Evolutionary conservation across 2,329 filamentous ascomycete species (phyloP).

Genomic region (Plectosphaerella sp.): DNA sequence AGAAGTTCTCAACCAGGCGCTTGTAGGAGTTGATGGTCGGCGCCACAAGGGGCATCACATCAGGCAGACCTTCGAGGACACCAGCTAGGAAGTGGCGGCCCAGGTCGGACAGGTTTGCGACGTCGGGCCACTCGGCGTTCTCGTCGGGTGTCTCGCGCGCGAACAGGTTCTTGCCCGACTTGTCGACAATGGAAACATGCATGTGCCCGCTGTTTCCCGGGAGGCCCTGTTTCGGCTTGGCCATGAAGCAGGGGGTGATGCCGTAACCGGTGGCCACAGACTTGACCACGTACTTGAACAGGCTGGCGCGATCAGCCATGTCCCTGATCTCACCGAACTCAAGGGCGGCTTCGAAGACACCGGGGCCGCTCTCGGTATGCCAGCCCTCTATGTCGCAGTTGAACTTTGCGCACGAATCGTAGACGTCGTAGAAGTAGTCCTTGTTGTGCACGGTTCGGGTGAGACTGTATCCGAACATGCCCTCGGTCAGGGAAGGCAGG

Average conservation of each 20-base stretch:
- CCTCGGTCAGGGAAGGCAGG: slow-evolving; percentile 80
- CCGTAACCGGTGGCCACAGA: slow-evolving; percentile 81
- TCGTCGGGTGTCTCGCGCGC: slow-evolving; percentile 63
- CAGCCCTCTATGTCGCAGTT: slow-evolving; percentile 83
- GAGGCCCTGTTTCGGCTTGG: slow-evolving; percentile 85
- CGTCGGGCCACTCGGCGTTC: slow-evolving; percentile 67
- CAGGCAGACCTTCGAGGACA: slow-evolving; percentile 79
- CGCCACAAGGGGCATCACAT: slow-evolving; percentile 92
- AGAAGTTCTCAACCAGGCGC: slow-evolving; percentile 96
- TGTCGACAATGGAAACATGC: slow-evolving; percentile 84
- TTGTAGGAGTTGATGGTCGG: slow-evolving; percentile 98
- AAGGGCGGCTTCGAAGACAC: slow-evolving; percentile 92
- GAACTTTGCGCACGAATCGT: slow-evolving; percentile 74
- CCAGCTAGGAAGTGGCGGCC: slow-evolving; percentile 93
- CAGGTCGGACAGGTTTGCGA: slow-evolving; percentile 77
- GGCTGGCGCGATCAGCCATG: slow-evolving; percentile 86
- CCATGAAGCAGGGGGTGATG: slow-evolving; percentile 98
- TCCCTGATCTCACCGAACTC: slow-evolving; percentile 82
- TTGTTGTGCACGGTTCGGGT: slow-evolving; percentile 85
- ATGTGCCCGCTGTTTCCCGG: slow-evolving; percentile 96
- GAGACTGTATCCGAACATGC: slow-evolving; percentile 94
- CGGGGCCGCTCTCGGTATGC: slow-evolving; percentile 92
- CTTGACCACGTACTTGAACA: slow-evolving; percentile 96
- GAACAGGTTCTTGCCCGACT: slow-evolving; percentile 79
- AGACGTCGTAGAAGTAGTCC: slow-evolving; percentile 87